phyloP scores from a whole-genome alignment of 257 asterid genomes.

The Salvia hispanica region DNA sequence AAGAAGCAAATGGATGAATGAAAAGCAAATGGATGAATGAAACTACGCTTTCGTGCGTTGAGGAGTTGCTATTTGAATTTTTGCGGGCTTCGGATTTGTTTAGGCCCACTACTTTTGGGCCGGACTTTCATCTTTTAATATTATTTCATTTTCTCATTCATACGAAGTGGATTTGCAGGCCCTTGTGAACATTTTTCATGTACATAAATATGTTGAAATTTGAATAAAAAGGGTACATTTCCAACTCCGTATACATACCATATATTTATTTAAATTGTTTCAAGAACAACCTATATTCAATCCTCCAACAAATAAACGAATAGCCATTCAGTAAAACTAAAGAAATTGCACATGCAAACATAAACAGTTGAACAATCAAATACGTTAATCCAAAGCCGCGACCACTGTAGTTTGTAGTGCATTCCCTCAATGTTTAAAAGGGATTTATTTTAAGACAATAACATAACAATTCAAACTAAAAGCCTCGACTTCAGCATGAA shows the following conservation, averaged over 20 bases:
- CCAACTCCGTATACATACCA: too few relatives aligned
- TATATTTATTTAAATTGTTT: too few relatives aligned
- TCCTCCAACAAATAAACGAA: background rate
- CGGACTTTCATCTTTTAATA: background rate
- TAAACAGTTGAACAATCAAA: background rate
- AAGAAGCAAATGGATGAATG: background rate
- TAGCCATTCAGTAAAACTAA: background rate
- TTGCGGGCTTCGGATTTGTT: constrained; percentile 1
- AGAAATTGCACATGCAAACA: background rate
- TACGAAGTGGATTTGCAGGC: too few relatives aligned
- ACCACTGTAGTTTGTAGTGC: background rate
- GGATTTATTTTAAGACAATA: background rate
- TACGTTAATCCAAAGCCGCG: background rate
- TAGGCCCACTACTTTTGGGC: background rate
- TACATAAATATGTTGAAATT: too few relatives aligned
- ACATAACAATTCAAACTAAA: background rate
- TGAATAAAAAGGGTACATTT: too few relatives aligned
- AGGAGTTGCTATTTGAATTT: constrained; percentile 22
- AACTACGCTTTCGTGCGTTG: constrained; percentile 18
- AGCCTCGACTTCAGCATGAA: background rate
- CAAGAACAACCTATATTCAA: too few relatives aligned
- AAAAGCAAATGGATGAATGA: background rate
- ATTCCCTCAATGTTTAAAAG: background rate
- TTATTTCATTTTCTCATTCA: too few relatives aligned
- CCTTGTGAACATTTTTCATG: too few relatives aligned